Conservation (phyloP, 345 rosid species). For the Citrus inodora region DNA sequence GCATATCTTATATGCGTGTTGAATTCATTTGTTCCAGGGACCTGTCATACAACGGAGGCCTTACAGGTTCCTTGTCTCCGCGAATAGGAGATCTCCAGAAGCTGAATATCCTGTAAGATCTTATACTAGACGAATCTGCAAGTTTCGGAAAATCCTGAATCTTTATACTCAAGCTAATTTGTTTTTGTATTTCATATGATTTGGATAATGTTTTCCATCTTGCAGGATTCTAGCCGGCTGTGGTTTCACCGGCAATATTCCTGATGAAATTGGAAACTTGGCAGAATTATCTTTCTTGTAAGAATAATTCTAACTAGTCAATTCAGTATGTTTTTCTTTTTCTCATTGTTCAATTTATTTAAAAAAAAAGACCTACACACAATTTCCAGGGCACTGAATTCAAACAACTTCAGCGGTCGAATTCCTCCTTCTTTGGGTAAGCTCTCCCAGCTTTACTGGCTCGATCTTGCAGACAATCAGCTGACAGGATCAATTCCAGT, state of each 20-base stretch:
- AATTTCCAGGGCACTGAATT: constrained; percentile 77
- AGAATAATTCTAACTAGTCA: constrained; percentile 25
- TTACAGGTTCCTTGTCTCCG: constrained; percentile 68
- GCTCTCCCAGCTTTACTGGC: constrained; percentile 75
- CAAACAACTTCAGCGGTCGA: constrained; percentile 77
- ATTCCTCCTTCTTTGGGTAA: constrained; percentile 81
- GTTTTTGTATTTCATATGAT: background rate
- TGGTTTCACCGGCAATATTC: constrained; percentile 81
- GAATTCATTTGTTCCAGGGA: constrained; percentile 50
- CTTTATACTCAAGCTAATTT: background rate
- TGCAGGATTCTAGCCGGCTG: constrained; percentile 87
- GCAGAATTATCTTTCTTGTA: constrained; percentile 80
- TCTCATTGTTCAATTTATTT: background rate
- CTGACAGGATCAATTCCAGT: constrained; percentile 75
- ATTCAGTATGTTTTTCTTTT: background rate
- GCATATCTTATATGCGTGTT: background rate
- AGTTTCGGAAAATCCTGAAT: background rate
- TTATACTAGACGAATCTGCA: background rate
- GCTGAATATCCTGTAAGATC: constrained; percentile 73
- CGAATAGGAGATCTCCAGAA: constrained; percentile 71
- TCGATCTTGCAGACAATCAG: constrained; percentile 88
- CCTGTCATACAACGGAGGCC: constrained; percentile 71
- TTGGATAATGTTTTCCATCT: constrained; percentile 2
- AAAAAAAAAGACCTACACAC: background rate
- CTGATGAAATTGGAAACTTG: constrained; percentile 79